Base-by-base conservation (phyloP, 495 filamentous ascomycete genomes). In the Trichocladium antarcticum region DNA sequence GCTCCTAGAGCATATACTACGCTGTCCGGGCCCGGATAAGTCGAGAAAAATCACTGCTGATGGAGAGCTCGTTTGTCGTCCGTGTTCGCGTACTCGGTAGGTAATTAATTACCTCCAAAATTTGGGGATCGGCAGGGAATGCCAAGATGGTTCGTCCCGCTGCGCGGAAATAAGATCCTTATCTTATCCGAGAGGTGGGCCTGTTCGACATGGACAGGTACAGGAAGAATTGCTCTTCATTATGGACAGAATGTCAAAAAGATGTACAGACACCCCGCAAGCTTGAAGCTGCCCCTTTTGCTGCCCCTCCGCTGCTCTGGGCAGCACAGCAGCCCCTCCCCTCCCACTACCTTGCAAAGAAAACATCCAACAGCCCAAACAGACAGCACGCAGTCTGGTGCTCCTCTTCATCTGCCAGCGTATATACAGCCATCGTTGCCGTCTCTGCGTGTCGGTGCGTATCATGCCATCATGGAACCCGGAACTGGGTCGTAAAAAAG, bases 1-100 rank as follows among this genome's bases (percentile, higher is more conserved):
- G 43, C 39, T 46, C 37, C 24, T 32, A 41, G 46, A 39, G 19
- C 55, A 52, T 58, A 29, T 35, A 58, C 42, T 50, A 14, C 17
- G 32, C 15, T n/a, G 10, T 21, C 36, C 37, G 37, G 14, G 44
- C 22, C 40, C 27, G 11, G 24, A 16, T 6, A 17, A 16, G n/a
- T 10, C n/a, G 29, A 27, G 24, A 27, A 27, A 27, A n/a, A n/a
- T 38, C 22, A 7, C 35, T 6, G 29, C 37, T 21, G 41, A 14
- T 1, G 31, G 12, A 29, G 27, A 29, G 27, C 5, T 5, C 10
- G 27, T 32, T 32, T 10, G 31, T 14, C 31, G 31, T 32, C 31
- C 12, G 31, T 32, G 9, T 4, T 11, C 10, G 5, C 10, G 31
- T 14, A 6, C 3, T 9, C 8, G 16, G n/a, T n/a, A n/a, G n/a